These are phyloP conservation scores for Salix dunnii DNA, from an alignment of 345 rosid genomes.

Conservation along the genomic window DNA sequence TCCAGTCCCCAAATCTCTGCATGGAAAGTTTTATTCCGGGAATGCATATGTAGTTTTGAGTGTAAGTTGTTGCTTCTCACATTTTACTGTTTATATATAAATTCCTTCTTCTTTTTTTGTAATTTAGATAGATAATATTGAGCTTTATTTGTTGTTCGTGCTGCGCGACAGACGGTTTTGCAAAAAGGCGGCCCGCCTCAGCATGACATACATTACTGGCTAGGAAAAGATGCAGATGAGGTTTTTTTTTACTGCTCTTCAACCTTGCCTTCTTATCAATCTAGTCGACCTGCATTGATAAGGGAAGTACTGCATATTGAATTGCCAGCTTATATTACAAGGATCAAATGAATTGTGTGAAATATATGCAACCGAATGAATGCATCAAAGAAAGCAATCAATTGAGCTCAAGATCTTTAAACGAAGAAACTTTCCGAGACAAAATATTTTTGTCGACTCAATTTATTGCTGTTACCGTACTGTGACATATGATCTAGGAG, in stretches of 20 bases:
- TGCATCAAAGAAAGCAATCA: neutral
- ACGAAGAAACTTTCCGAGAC: no score
- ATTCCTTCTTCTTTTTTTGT: neutral
- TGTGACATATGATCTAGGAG: neutral
- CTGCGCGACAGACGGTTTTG: conserved; percentile 49
- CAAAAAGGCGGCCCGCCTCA: conserved; percentile 48
- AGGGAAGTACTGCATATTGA: no score
- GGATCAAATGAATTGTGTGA: neutral
- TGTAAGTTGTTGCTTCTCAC: conserved; percentile 35
- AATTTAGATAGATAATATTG: neutral
- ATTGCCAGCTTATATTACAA: no score
- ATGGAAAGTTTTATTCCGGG: conserved; percentile 72
- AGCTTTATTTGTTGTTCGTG: neutral
- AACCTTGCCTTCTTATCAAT: neutral
- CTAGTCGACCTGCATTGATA: no score
- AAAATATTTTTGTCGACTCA: neutral
- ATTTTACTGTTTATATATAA: neutral
- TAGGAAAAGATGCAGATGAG: conserved; percentile 66
- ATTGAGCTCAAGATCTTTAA: neutral
- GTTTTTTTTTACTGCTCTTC: conserved; percentile 17
- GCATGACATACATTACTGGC: conserved; percentile 80
- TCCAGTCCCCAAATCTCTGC: conserved; percentile 50
- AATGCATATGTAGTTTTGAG: conserved; percentile 59
- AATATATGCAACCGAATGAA: neutral
- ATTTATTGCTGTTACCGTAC: neutral